Base-by-base conservation (phyloP, 2,329 filamentous ascomycete genomes). In the Coleophoma cylindrospora region DNA sequence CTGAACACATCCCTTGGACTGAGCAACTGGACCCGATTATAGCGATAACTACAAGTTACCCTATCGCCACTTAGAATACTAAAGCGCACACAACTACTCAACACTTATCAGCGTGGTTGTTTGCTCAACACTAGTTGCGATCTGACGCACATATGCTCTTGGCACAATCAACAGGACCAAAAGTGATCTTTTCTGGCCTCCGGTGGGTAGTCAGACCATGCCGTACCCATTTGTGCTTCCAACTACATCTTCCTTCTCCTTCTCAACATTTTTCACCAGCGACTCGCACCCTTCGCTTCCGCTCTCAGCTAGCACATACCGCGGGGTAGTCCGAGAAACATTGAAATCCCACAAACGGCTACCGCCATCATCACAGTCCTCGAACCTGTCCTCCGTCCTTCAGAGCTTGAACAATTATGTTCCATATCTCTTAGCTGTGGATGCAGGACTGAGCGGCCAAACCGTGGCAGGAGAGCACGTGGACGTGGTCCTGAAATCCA, bases 291-390 rank as follows among this genome's bases (percentile, higher is more conserved):
- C 94, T 3, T 96, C 92, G 0, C 77, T 99, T 40, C 89, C 91
- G 21, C 80, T 92, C 60, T 80, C 81, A 49, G 86, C 90, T 19
- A 91, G 91, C 57, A 92, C 89, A 9, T 83, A 89, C 63, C 89
- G 94, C 53, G 87, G 88, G 59, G 81, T 95, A 15, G 78, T 96
- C 47, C 84, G 90, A 61, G 84, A 92, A 67, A 80, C 84, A 3
- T 77, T 99, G 53, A 97, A 97, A 71, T 84, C 84, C 60, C 85
- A 96, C 75, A 97, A 96, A 69, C 84, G 90, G 47, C 80, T 96
- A n/a, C 78, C 88, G 4, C 76, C 86, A 9, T 66, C 80, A 10
- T 83, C 87, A 21, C 88, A 90, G 66, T 72, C 82, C 6, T 75
- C 84, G 19, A 84, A 90, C 63, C 77, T 99, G 6, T 75, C 81